Percentiles rank a stretch among this genome's conserved stretches.
phyloP scores from a whole-genome alignment of 331 rosid genomes.

The Quercus lobata region DNA sequence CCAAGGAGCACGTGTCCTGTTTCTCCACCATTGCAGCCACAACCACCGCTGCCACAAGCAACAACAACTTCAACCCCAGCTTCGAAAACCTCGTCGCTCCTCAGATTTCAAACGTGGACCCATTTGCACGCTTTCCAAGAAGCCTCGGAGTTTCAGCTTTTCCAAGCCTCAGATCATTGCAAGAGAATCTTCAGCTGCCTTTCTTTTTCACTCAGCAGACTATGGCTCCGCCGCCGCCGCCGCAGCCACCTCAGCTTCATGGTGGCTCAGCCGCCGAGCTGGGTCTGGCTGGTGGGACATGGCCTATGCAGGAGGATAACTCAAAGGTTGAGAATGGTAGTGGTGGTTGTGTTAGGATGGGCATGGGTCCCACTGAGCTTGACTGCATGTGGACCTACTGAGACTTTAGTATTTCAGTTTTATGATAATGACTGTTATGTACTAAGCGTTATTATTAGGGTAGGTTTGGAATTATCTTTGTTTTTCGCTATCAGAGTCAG shows the following conservation, averaged over 20 bases:
- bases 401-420: neutral
- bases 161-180: constrained; percentile 78
- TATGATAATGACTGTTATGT: neutral
- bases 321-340: constrained; percentile 16
- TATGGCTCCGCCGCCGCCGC: constrained; percentile 13
- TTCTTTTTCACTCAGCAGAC: constrained; percentile 36
- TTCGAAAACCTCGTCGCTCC: constrained; percentile 20
- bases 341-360: constrained; percentile 7
- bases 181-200: constrained; percentile 81
- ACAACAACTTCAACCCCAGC: constrained; percentile 29
- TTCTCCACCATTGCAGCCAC: constrained; percentile 74
- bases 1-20: constrained; percentile 99
- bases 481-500: no score
- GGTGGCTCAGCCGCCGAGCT: neutral
- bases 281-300: constrained; percentile 29
- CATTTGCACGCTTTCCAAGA: constrained; percentile 39
- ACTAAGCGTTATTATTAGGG: neutral
- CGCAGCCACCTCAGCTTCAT: constrained; percentile 1
- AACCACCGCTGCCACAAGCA: constrained; percentile 13
- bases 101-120: constrained; percentile 7
- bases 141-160: constrained; percentile 57
- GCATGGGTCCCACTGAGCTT: constrained; percentile 49
- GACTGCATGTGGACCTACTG: constrained; percentile 89
- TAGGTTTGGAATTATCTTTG: neutral
- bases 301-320: constrained; percentile 40